Base-by-base conservation (phyloP, 2,329 filamentous ascomycete species). In the Cercospora zeae-maydis region DNA sequence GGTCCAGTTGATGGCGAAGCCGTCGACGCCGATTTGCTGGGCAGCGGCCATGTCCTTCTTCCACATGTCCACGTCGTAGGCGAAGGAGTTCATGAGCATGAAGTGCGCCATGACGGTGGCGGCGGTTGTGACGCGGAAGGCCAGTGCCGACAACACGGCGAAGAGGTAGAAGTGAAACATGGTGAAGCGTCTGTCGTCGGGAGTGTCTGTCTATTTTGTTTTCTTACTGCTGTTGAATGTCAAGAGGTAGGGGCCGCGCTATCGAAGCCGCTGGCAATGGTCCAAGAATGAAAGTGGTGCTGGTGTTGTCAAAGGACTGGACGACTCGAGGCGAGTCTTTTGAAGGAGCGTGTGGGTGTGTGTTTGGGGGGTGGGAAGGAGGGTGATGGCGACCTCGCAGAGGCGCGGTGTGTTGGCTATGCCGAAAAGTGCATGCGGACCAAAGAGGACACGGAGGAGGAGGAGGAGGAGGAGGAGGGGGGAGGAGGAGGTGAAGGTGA, bases 1-100 rank as follows among this genome's bases (percentile, higher is more conserved):
- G 47, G 73, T 72, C 71, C 72, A 75, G 67, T 76, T 75, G 60
- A 77, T 70, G n/a, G 73, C 73, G 64, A 76, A 76, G 58, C 74
- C 75, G 57, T 76, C 75, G 34, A 76, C 72, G 63, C 74, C 74
- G 39, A 75, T 68, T 39, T 73, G 67, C 62, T 76, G 68, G 16
- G 75, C 75, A 34, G 67, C 60, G 14, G 62, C 61, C 56, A 76
- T 76, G 66, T 76, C 75, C 16, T 64, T 70, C 67, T 71, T 67
- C 75, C 75, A 76, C 64, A 74, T 70, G 39, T 67, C 63, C 7
- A 70, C 61, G 54, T 71, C 66, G 68, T 76, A 76, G 24, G 74
- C 72, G 63, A 73, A 76, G 8, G 73, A 63, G 66, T 76, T 75
- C 63, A 70, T 66, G 34, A 76, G 66, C 75, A 76, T 76, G 66